Evolutionary conservation across 192 early-diverging fungal species (phyloP).

Genomic region (Pilaira anomala): DNA sequence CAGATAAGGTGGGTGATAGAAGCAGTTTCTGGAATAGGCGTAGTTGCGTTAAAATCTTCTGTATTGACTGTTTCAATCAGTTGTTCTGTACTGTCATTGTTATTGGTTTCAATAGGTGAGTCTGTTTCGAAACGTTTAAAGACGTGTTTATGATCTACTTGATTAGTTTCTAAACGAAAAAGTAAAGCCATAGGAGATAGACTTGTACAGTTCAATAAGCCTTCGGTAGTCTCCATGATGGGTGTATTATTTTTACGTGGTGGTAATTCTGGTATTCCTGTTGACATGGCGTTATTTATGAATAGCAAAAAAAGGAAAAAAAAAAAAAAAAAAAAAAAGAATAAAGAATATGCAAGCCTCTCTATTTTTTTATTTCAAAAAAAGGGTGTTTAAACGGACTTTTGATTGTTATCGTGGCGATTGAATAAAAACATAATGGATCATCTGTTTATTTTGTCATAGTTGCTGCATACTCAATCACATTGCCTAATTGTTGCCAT

Average conservation of each 20-base stretch:
- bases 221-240: no score
- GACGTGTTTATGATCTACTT: background rate
- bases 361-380: no score
- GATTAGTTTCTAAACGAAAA: conserved; percentile 4
- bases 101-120: background rate
- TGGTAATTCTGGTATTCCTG: conserved; percentile 1
- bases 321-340: background rate
- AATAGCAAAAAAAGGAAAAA: background rate
- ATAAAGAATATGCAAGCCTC: background rate
- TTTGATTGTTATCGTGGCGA: no score
- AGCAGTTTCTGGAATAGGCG: background rate
- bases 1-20: background rate
- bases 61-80: background rate
- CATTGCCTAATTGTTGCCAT: no score
- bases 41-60: background rate
- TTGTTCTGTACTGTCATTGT: background rate
- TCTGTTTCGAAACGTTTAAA: background rate
- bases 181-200: background rate
- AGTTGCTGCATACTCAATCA: no score
- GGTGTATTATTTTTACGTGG: background rate
- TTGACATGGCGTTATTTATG: background rate
- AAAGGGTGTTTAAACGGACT: no score
- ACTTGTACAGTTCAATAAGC: no score
- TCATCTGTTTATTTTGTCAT: no score
- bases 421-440: no score